Evolutionary conservation across 768 basidiomycete species (phyloP).

Genomic region (Phlegmacium glaucopus): DNA sequence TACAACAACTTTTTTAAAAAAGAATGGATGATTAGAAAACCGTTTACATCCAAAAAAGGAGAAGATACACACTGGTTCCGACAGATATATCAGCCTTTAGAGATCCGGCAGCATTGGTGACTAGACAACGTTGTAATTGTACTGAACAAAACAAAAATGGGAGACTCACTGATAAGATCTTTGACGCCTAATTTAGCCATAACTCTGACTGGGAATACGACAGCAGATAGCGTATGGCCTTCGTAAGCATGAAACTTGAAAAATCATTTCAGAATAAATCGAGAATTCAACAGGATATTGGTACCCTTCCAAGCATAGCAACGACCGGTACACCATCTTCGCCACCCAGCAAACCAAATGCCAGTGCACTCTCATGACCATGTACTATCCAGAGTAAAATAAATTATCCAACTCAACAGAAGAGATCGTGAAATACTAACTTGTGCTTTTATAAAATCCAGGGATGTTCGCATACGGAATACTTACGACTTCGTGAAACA

Average conservation of each 20-base stretch:
- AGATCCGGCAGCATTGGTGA: slow-evolving; percentile 87
- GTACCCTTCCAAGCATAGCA: slow-evolving; percentile 83
- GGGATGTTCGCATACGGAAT: slow-evolving; percentile 67
- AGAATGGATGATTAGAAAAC: background rate
- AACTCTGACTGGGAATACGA: slow-evolving; percentile 75
- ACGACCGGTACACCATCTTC: slow-evolving; percentile 73
- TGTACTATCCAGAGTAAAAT: slow-evolving; percentile 40
- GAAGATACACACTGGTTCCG: slow-evolving; percentile 64
- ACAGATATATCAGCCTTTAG: slow-evolving; percentile 70
- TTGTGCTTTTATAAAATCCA: slow-evolving; percentile 77
- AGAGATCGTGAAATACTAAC: slow-evolving; percentile 33
- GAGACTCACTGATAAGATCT: slow-evolving; percentile 64
- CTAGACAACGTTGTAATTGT: slow-evolving; percentile 30
- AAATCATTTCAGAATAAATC: slow-evolving; percentile 4
- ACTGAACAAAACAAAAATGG: background rate
- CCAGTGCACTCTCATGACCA: slow-evolving; percentile 80
- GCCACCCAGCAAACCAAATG: slow-evolving; percentile 73
- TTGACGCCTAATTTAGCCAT: slow-evolving; percentile 77
- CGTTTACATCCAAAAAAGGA: background rate
- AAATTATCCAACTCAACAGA: background rate
- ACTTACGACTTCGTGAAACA: slow-evolving; percentile 50
- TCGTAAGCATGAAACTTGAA: slow-evolving; percentile 82
- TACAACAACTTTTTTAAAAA: slow-evolving; percentile 58
- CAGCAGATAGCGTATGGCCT: slow-evolving; percentile 66
- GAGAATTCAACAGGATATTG: slow-evolving; percentile 15